Evolutionary conservation across 1,139 yeast species (phyloP).

Genomic region (Nakaseomyces sp.): DNA sequence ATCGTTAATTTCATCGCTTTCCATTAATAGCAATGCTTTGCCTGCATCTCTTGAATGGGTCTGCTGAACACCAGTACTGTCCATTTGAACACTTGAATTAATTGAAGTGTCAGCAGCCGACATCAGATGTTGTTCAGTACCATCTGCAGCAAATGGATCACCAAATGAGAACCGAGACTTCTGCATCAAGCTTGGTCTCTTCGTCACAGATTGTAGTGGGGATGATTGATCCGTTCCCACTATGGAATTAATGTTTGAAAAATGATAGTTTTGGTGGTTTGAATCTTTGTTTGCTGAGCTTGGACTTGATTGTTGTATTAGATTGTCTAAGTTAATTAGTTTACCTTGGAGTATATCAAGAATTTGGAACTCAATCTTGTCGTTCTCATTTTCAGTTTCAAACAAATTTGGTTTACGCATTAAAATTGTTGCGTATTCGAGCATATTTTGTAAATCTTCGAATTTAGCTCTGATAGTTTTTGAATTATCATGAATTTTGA

Average conservation of each 20-base stretch:
- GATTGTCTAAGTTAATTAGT: constrained; percentile 50
- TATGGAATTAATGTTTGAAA: background rate
- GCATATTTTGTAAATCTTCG: background rate
- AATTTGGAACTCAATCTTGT: background rate
- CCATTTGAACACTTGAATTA: background rate
- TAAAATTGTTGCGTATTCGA: background rate
- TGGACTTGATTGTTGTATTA: constrained; percentile 48
- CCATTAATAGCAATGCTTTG: constrained; percentile 47
- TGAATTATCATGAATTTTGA: background rate
- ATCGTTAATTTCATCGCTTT: constrained; percentile 37
- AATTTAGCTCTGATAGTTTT: background rate
- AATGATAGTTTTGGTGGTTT: background rate
- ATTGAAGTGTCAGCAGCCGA: background rate
- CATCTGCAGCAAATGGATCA: constrained; percentile 44
- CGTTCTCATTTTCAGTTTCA: background rate
- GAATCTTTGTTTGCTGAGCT: background rate
- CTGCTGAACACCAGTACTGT: constrained; percentile 21
- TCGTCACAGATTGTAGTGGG: background rate
- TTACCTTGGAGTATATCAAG: constrained; percentile 35
- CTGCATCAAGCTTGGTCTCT: constrained; percentile 37
- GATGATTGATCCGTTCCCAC: constrained; percentile 1
- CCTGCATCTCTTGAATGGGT: constrained; percentile 34
- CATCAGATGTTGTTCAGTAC: constrained; percentile 6
- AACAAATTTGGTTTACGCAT: background rate
- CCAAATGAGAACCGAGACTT: constrained; percentile 53